Percentiles rank a stretch among this genome's conserved stretches.
These are phyloP conservation scores for Sclerotinia subarctica DNA, from an alignment of 2,329 filamentous ascomycete species.

Conservation along the genomic window DNA sequence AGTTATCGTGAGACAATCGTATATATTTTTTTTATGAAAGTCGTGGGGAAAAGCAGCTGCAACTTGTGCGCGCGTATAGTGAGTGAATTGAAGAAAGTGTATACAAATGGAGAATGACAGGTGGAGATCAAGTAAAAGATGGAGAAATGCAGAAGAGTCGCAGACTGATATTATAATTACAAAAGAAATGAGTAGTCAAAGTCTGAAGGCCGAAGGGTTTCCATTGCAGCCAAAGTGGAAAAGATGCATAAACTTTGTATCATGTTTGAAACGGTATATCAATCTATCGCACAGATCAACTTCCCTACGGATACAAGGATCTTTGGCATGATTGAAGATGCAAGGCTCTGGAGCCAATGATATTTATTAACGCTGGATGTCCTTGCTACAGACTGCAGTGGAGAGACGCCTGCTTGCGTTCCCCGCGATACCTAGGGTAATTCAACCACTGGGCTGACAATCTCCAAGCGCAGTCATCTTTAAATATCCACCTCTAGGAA, in stretches of 20 bases:
- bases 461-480: neutral
- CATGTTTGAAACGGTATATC: constrained; percentile 20
- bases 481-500: neutral
- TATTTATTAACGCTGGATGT: neutral
- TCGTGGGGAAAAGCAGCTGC: constrained; percentile 23
- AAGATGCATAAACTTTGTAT: constrained; percentile 13
- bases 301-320: constrained; percentile 9
- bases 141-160: constrained; percentile 11
- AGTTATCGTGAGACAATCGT: constrained; percentile 14
- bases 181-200: constrained; percentile 16
- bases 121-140: constrained; percentile 11
- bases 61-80: constrained; percentile 29
- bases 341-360: constrained; percentile 4
- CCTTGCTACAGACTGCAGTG: neutral
- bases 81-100: constrained; percentile 21
- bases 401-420: constrained; percentile 6
- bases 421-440: constrained; percentile 2
- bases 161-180: constrained; percentile 14
- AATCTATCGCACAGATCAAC: constrained; percentile 19
- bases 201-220: constrained; percentile 12
- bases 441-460: neutral
- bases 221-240: constrained; percentile 14
- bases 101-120: constrained; percentile 10
- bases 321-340: neutral
- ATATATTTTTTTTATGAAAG: constrained; percentile 13